Base-by-base conservation (phyloP, 2,329 filamentous ascomycete species). In the Ophidiomyces ophidiicola region DNA sequence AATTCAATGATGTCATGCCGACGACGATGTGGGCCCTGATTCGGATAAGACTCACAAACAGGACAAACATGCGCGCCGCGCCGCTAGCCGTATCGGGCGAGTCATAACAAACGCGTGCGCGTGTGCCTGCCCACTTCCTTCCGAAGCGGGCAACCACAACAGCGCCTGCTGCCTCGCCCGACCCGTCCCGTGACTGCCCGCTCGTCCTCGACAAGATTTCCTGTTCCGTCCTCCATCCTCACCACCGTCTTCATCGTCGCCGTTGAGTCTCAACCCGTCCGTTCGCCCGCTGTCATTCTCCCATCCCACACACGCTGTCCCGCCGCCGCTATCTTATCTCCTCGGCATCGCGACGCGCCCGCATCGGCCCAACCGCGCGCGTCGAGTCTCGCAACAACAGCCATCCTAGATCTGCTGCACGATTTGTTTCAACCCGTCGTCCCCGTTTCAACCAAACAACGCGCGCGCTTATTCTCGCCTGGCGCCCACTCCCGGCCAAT, bases 71-170 rank as follows among this genome's bases (percentile, higher is more conserved):
- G 15, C 37, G 11, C 30, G 23, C 32, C 37, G 31, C 32, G 32
- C 18, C 15, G 17, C 38, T 41, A 41, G 20, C 38, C 38, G 12
- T 23, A 41, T 41, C 14, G 2, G 26, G 38, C 38, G 25, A 25
- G 38, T 17, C 17, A 41, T 25, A 41, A 41, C 38, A 41, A 41
- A 41, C 38, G 38, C 38, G 38, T 41, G 37, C 20, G 24, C 38
- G 38, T 26, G 38, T 41, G 21, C 19, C 29, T 21, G 38, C 30
- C 30, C 36, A 36, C 24, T 31, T 36, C 38, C 20, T 41, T 34
- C 38, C 38, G 24, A 35, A 41, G 32, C 11, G 24, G 37, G 37
- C 14, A 34, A 38, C 36, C 30, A 38, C 36, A 38, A 37, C 18
- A 17, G 32, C 28, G 12, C 17, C 18, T 23, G 18, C 11, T 26